Evolutionary conservation across 805 yeast genomes (phyloP).

Genomic region (Barnettozyma salicaria): DNA sequence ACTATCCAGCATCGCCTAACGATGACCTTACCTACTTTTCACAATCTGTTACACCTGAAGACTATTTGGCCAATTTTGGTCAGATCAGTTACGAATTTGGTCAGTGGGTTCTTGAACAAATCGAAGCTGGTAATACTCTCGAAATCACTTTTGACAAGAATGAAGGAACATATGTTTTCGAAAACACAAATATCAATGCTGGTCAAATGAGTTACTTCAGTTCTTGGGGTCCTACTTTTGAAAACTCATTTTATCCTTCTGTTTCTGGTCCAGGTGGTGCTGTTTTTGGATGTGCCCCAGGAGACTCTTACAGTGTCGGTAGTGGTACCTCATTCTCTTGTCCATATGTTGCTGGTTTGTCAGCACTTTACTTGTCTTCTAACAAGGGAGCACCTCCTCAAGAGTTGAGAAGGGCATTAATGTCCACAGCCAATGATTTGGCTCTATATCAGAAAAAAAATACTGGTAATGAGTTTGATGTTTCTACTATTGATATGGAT

Average conservation of each 20-base stretch:
- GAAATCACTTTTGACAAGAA: slow-evolving; percentile 2
- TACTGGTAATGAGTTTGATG: not conserved
- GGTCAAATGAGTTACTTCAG: slow-evolving; percentile 14
- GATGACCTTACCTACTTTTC: not conserved
- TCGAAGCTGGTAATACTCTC: slow-evolving; percentile 8
- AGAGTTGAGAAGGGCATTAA: slow-evolving; percentile 3
- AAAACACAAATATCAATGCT: slow-evolving; percentile 3
- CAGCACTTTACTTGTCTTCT: slow-evolving; percentile 10
- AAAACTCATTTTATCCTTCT: slow-evolving; percentile 15
- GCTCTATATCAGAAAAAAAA: not conserved
- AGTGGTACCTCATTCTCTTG: slow-evolving; percentile 16
- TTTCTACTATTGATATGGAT: slow-evolving; percentile 5
- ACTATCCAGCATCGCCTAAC: slow-evolving; percentile 1
- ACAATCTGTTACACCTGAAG: too few species aligned
- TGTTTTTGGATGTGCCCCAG: slow-evolving; percentile 13
- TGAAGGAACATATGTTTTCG: not conserved
- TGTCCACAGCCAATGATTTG: slow-evolving; percentile 7
- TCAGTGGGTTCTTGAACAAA: slow-evolving; percentile 9
- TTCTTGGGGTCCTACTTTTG: slow-evolving; percentile 19
- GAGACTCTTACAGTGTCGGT: slow-evolving; percentile 8
- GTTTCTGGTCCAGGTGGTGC: slow-evolving; percentile 18
- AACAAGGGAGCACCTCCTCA: slow-evolving; percentile 6
- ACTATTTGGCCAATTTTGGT: slow-evolving; percentile 3
- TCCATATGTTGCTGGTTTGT: slow-evolving; percentile 18
- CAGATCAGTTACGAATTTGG: slow-evolving; percentile 9